phyloP scores from a whole-genome alignment of 1,139 yeast genomes.

The Yamadazyma oceani region DNA sequence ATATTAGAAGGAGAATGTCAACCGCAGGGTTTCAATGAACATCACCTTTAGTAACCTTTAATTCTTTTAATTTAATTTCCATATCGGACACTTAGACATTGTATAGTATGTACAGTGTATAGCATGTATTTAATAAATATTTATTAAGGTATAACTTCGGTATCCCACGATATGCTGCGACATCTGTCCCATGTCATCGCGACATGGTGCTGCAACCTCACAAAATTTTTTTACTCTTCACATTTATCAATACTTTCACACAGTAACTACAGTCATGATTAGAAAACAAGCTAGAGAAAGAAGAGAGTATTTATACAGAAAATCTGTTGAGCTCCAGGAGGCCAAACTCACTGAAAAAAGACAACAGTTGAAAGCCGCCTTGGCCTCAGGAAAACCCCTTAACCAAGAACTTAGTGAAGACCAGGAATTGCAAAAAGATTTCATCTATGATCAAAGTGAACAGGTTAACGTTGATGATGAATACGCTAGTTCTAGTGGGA shows the following conservation, averaged over 20 bases:
- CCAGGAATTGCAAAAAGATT: slow-evolving; percentile 74
- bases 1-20: slow-evolving; percentile 9
- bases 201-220: neutral
- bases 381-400: slow-evolving; percentile 88
- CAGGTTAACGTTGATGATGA: slow-evolving; percentile 79
- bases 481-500: slow-evolving; percentile 82
- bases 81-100: too few relatives aligned
- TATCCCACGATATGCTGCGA: too few relatives aligned
- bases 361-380: slow-evolving; percentile 79
- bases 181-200: slow-evolving; percentile 16
- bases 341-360: slow-evolving; percentile 83
- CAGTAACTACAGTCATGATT: slow-evolving; percentile 43
- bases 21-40: slow-evolving; percentile 3
- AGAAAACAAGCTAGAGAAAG: slow-evolving; percentile 95
- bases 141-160: too few relatives aligned
- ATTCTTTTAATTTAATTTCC: too few relatives aligned
- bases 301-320: slow-evolving; percentile 86
- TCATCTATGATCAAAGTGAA: slow-evolving; percentile 77
- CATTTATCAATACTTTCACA: too few relatives aligned
- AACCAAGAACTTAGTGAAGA: slow-evolving; percentile 92
- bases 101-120: too few relatives aligned
- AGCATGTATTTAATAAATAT: too few relatives aligned
- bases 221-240: neutral
- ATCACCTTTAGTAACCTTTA: too few relatives aligned
- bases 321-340: slow-evolving; percentile 88